phyloP scores from a whole-genome alignment of 345 rosid species.

The Melaleuca alternifolia region DNA sequence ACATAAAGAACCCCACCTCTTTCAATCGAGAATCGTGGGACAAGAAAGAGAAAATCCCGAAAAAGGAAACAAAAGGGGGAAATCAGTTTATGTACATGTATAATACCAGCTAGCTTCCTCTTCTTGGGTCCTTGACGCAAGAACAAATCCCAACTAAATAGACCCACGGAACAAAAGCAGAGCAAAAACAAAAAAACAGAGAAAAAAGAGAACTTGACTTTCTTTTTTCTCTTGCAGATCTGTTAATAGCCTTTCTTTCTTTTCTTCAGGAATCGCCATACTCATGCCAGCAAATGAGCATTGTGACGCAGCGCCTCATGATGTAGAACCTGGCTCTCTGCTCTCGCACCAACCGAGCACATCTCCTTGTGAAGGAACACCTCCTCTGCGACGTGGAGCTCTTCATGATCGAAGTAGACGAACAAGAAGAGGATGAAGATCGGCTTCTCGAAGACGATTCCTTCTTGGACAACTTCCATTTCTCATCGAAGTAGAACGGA shows the following conservation, averaged over 20 bases:
- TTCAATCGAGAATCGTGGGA: slow-evolving; percentile 9
- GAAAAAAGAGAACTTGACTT: background rate
- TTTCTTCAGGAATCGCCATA: slow-evolving; percentile 49
- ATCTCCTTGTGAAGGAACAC: slow-evolving; percentile 72
- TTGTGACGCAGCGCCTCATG: slow-evolving; percentile 78
- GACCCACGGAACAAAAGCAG: background rate
- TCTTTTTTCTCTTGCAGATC: background rate
- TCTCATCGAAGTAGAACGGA: slow-evolving; percentile 36
- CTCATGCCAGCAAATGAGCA: slow-evolving; percentile 96
- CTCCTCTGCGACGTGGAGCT: slow-evolving; percentile 23
- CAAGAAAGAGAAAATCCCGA: slow-evolving; percentile 1
- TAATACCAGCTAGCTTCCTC: slow-evolving; percentile 5
- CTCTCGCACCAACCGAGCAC: slow-evolving; percentile 72
- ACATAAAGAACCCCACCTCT: slow-evolving; percentile 5
- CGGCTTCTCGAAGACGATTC: slow-evolving; percentile 52
- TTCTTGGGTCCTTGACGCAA: slow-evolving; percentile 12
- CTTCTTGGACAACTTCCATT: slow-evolving; percentile 56
- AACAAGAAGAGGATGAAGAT: slow-evolving; percentile 19
- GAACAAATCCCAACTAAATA: background rate
- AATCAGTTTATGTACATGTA: slow-evolving; percentile 37
- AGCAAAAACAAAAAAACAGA: background rate
- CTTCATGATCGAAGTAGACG: slow-evolving; percentile 35
- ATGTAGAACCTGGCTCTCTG: slow-evolving; percentile 94
- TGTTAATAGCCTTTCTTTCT: background rate
- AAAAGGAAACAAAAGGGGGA: background rate